Conservation (phyloP, 2,329 filamentous ascomycete species). For the Fusarium agapanthi region DNA sequence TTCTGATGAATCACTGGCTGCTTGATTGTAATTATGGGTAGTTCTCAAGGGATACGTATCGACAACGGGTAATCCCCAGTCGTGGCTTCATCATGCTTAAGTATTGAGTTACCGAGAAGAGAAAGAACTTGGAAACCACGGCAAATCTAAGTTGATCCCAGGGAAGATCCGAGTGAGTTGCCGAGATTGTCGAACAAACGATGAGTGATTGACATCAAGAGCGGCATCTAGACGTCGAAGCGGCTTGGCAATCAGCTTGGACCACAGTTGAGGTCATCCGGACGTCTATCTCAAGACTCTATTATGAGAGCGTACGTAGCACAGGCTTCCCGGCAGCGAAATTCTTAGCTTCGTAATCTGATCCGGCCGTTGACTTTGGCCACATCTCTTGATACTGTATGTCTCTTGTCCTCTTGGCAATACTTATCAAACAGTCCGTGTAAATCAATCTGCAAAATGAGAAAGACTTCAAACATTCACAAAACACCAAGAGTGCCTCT, state of each 20-base stretch:
- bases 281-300: not conserved
- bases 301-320: slow-evolving; percentile 10
- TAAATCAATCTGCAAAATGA: not conserved
- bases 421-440: not conserved
- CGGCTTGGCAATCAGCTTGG: not conserved
- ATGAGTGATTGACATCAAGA: not conserved
- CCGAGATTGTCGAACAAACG: not conserved
- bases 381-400: not conserved
- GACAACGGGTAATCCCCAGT: not conserved
- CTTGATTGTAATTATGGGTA: not conserved
- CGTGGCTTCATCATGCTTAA: slow-evolving; percentile 11
- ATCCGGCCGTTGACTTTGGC: slow-evolving; percentile 8
- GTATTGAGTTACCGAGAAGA: slow-evolving; percentile 8
- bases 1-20: not conserved
- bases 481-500: not conserved
- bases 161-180: slow-evolving; percentile 10
- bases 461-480: not conserved
- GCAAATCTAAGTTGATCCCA: slow-evolving; percentile 2
- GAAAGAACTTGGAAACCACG: slow-evolving; percentile 4
- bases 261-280: slow-evolving; percentile 9
- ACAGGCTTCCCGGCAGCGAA: not conserved
- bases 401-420: slow-evolving; percentile 9
- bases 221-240: not conserved
- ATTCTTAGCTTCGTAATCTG: slow-evolving; percentile 14
- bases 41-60: slow-evolving; percentile 4